These are phyloP conservation scores for Colletotrichum cuscutae DNA, from an alignment of 2,329 filamentous ascomycete species.

Conservation along the genomic window DNA sequence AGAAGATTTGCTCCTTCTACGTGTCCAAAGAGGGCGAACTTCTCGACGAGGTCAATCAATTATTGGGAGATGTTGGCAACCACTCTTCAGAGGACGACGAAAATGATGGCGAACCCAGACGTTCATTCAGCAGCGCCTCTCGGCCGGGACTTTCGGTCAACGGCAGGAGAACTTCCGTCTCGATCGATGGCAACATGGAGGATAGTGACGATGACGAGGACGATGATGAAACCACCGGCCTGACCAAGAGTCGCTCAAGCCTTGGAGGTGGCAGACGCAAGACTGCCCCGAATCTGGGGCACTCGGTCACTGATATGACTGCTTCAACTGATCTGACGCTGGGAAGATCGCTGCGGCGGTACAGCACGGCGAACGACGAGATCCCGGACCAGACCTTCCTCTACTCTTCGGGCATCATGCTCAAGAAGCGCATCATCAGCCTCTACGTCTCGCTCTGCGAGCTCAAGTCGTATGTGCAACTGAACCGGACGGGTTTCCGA, in stretches of 20 bases:
- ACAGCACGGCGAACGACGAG: conserved; percentile 79
- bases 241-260: conserved; percentile 58
- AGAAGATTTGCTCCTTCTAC: conserved; percentile 95
- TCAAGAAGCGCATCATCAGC: conserved; percentile 91
- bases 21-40: conserved; percentile 89
- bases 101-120: conserved; percentile 17
- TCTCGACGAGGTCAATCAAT: conserved; percentile 78
- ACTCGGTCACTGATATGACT: conserved; percentile 66
- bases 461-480: conserved; percentile 93
- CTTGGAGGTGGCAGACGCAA: conserved; percentile 48
- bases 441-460: conserved; percentile 94
- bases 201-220: conserved; percentile 75
- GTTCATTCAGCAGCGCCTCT: conserved; percentile 36
- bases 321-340: conserved; percentile 68
- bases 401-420: conserved; percentile 77
- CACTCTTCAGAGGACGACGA: conserved; percentile 60
- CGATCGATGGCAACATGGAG: conserved; percentile 67
- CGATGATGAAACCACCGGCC: conserved; percentile 67
- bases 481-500: conserved; percentile 95
- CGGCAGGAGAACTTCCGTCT: conserved; percentile 49
- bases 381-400: conserved; percentile 79
- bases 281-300: conserved; percentile 48
- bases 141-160: conserved; percentile 45
- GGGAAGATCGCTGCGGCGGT: conserved; percentile 63
- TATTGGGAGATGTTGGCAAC: conserved; percentile 80